Evolutionary conservation across 1,284 basidiomycete genomes (phyloP).

Genomic region (Trichosporon asahii): DNA sequence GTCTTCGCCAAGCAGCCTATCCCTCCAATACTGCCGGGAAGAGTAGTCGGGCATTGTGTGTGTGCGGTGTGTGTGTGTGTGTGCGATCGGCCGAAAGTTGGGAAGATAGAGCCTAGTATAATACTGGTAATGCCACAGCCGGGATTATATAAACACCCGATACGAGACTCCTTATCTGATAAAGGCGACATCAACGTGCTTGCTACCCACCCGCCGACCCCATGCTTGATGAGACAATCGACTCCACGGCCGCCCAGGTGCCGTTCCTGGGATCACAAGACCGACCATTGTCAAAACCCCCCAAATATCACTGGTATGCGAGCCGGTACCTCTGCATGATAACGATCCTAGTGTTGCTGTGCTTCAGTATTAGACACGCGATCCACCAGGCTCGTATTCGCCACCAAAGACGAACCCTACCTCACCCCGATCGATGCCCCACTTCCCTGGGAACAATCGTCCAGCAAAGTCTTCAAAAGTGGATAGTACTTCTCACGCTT

Average conservation of each 20-base stretch:
- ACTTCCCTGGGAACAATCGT: not conserved
- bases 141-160: not conserved
- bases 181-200: not conserved
- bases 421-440: too few species aligned
- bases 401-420: too few species aligned
- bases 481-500: slow-evolving; percentile 18
- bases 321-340: slow-evolving; percentile 25
- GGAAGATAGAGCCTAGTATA: too few species aligned
- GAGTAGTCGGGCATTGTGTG: slow-evolving; percentile 34
- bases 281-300: not conserved
- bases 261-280: not conserved
- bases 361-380: not conserved
- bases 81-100: not conserved
- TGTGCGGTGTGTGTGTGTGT: not conserved
- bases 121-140: not conserved
- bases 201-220: not conserved
- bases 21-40: slow-evolving; percentile 39
- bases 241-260: not conserved
- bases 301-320: slow-evolving; percentile 24
- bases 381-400: too few species aligned
- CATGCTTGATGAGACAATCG: not conserved
- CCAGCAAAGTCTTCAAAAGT: slow-evolving; percentile 3
- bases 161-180: not conserved
- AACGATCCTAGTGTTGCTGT: slow-evolving; percentile 15
- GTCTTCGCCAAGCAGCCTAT: slow-evolving; percentile 32